Conservation (phyloP, 495 filamentous ascomycete genomes). For the Elasticomyces elasticus region DNA sequence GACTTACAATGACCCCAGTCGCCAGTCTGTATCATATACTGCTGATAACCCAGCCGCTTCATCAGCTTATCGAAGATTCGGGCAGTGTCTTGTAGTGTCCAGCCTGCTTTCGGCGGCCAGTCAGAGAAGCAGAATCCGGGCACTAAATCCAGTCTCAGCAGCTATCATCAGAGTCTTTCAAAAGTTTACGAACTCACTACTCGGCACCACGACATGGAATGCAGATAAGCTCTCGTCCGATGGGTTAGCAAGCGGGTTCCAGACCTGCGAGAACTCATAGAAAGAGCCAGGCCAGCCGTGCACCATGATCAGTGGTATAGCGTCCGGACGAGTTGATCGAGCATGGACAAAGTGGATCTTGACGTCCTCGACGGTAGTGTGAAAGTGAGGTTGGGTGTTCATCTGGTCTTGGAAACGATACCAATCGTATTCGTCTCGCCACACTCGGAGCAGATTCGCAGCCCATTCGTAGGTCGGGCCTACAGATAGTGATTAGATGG, state of each 20-base stretch:
- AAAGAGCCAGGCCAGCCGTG: slow-evolving; percentile 37
- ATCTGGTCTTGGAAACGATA: slow-evolving; percentile 4
- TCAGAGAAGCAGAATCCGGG: slow-evolving; percentile 26
- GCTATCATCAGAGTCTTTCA: too few species aligned
- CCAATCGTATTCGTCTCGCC: neutral
- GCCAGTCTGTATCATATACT: slow-evolving; percentile 13
- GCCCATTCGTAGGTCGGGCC: neutral
- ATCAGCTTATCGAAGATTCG: slow-evolving; percentile 18
- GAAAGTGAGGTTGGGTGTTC: slow-evolving; percentile 10
- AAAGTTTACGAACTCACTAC: too few species aligned
- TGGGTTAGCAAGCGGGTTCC: slow-evolving; percentile 17
- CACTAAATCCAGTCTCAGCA: too few species aligned
- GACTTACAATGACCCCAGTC: slow-evolving; percentile 20
- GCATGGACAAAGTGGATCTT: slow-evolving; percentile 28
- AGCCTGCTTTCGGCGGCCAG: slow-evolving; percentile 5
- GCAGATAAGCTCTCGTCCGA: slow-evolving; percentile 23
- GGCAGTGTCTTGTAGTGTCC: slow-evolving; percentile 20
- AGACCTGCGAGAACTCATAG: slow-evolving; percentile 28
- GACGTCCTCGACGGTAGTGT: slow-evolving; percentile 10
- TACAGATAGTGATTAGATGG: slow-evolving; percentile 7
- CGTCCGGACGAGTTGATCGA: slow-evolving; percentile 14
- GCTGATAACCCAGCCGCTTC: slow-evolving; percentile 21
- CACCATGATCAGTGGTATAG: slow-evolving; percentile 32
- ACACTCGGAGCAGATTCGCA: neutral
- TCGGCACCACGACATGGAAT: slow-evolving; percentile 35